Conservation (phyloP, 805 yeast genomes). For the Cyberlindnera misumaiensis region DNA sequence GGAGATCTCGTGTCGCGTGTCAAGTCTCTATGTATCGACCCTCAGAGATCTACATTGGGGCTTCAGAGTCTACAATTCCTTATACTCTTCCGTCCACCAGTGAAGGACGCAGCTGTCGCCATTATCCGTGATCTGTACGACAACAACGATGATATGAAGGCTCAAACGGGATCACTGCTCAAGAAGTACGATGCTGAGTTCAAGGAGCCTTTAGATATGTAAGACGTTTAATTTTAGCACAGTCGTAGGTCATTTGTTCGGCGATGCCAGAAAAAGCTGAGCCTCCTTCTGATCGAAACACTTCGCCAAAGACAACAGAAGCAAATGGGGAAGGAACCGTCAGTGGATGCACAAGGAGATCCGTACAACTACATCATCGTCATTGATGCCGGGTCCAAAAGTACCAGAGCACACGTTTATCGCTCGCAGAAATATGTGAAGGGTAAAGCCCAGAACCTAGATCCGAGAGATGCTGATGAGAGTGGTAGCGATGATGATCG, state of each 20-base stretch:
- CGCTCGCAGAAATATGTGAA: conserved; percentile 16
- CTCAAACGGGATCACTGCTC: conserved; percentile 39
- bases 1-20: conserved; percentile 55
- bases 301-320: neutral
- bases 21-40: conserved; percentile 75
- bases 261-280: too few relatives aligned
- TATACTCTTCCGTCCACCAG: conserved; percentile 89
- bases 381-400: conserved; percentile 62
- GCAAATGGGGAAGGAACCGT: conserved; percentile 6
- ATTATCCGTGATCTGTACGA: conserved; percentile 43
- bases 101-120: conserved; percentile 41
- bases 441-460: neutral
- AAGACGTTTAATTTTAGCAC: too few relatives aligned
- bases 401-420: conserved; percentile 55
- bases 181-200: conserved; percentile 34
- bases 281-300: neutral
- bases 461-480: neutral
- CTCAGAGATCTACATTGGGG: conserved; percentile 74
- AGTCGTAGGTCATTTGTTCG: too few relatives aligned
- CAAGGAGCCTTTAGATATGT: neutral
- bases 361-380: conserved; percentile 57
- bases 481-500: conserved; percentile 2
- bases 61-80: conserved; percentile 75
- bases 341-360: conserved; percentile 33
- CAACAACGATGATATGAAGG: conserved; percentile 41